Evolutionary conservation across 1,284 basidiomycete species (phyloP).

Genomic region (Ustilago trichophora): DNA sequence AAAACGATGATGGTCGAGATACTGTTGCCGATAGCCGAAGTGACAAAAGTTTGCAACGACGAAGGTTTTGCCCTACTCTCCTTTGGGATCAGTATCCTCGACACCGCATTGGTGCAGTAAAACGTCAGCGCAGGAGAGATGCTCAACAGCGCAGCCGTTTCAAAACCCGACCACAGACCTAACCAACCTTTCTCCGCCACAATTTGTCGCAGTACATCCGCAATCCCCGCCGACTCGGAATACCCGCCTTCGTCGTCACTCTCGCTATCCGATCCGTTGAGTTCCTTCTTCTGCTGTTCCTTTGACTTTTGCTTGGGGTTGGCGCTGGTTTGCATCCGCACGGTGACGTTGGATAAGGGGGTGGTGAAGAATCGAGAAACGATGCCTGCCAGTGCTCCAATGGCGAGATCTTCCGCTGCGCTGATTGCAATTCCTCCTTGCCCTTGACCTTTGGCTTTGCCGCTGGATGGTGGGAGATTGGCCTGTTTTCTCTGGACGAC

Average conservation of each 20-base stretch:
- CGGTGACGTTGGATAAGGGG: conserved; percentile 69
- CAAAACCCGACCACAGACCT: conserved; percentile 68
- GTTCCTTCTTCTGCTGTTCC: not conserved
- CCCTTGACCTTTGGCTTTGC: conserved; percentile 8
- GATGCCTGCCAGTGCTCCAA: conserved; percentile 69
- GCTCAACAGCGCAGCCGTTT: conserved; percentile 65
- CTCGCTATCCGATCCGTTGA: conserved; percentile 51
- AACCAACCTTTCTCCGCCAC: conserved; percentile 64
- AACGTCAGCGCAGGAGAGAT: conserved; percentile 68
- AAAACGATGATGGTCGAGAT: conserved; percentile 67
- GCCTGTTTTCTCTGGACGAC: conserved; percentile 29
- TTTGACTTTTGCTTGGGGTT: conserved; percentile 36
- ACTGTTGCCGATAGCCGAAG: conserved; percentile 68
- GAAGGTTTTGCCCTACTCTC: conserved; percentile 42
- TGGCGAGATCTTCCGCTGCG: conserved; percentile 67
- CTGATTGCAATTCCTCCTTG: conserved; percentile 52
- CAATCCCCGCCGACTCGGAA: conserved; percentile 52
- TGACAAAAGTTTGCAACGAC: conserved; percentile 67
- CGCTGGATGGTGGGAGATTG: conserved; percentile 12
- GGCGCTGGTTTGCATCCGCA: conserved; percentile 68
- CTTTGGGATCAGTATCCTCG: conserved; percentile 57
- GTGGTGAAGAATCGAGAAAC: conserved; percentile 68
- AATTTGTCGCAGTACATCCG: conserved; percentile 64
- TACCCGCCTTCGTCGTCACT: conserved; percentile 64
- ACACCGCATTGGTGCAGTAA: conserved; percentile 57